These are phyloP conservation scores for Tylopilus balloui DNA, from an alignment of 768 basidiomycete species.

Conservation along the genomic window DNA sequence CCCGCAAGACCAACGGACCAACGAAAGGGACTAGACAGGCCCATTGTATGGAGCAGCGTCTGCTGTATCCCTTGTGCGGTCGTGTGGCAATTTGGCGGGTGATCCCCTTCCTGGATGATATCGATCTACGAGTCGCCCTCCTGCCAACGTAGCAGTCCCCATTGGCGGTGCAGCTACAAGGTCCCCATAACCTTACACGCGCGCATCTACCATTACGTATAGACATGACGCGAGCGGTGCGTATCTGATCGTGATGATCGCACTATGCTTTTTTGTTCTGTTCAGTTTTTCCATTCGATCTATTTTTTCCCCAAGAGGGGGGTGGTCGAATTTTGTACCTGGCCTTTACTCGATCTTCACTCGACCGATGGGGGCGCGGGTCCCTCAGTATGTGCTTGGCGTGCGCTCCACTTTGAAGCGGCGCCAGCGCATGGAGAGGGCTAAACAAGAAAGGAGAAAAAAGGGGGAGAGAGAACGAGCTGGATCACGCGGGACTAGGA, in stretches of 20 bases:
- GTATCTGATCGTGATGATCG: constrained; percentile 8
- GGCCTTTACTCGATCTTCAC: constrained; percentile 4
- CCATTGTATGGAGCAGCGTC: background rate
- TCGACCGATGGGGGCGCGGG: background rate
- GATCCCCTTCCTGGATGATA: constrained; percentile 12
- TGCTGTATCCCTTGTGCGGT: constrained; percentile 5
- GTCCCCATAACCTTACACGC: background rate
- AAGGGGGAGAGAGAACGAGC: too few species aligned
- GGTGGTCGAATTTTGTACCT: constrained; percentile 20
- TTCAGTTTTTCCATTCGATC: constrained; percentile 1
- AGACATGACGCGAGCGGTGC: constrained; percentile 1
- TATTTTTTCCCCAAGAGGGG: constrained; percentile 5
- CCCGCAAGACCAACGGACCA: background rate
- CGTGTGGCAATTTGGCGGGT: background rate
- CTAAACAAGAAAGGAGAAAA: too few species aligned
- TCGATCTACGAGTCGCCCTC: constrained; percentile 10
- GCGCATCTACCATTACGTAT: too few species aligned
- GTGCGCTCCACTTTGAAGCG: background rate
- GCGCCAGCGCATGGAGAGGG: too few species aligned
- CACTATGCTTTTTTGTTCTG: background rate
- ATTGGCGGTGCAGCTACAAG: background rate
- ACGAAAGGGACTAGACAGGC: background rate
- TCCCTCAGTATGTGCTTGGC: constrained; percentile 5
- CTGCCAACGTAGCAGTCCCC: constrained; percentile 2
- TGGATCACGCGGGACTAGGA: constrained; percentile 29